Evolutionary conservation across 192 early-diverging fungal species (phyloP).

Genomic region (Pilaira anomala): DNA sequence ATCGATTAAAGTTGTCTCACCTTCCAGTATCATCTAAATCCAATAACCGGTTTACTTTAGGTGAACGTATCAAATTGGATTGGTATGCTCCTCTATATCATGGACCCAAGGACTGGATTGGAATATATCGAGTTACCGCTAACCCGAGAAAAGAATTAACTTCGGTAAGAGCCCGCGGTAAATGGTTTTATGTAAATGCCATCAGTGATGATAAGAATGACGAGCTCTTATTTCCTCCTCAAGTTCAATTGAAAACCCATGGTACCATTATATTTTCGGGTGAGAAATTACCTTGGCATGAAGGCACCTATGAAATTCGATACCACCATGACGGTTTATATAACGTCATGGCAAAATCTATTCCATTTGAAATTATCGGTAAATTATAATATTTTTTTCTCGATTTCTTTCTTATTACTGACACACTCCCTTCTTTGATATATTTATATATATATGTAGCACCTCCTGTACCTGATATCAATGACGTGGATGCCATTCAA

Average conservation of each 20-base stretch:
- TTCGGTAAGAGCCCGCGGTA: constrained; percentile 62
- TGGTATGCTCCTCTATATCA: constrained; percentile 73
- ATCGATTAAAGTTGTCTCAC: too few species aligned
- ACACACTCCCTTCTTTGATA: too few species aligned
- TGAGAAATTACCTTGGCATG: constrained; percentile 73
- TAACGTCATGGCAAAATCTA: constrained; percentile 68
- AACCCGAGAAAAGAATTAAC: constrained; percentile 76
- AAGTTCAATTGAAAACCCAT: not conserved
- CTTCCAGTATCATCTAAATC: too few species aligned
- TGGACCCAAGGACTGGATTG: constrained; percentile 83
- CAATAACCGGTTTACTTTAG: constrained; percentile 47
- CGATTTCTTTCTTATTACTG: constrained; percentile 7
- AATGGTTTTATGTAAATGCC: constrained; percentile 54
- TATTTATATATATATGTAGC: not conserved
- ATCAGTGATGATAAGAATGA: not conserved
- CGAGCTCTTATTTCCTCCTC: not conserved
- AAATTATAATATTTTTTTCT: constrained; percentile 21
- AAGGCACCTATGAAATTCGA: constrained; percentile 86
- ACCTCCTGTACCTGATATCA: constrained; percentile 18
- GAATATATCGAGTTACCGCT: constrained; percentile 75
- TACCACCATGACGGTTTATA: constrained; percentile 84
- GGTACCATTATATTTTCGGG: constrained; percentile 66
- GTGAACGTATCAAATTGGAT: constrained; percentile 69
- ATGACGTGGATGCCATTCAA: constrained; percentile 37
- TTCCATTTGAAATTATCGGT: constrained; percentile 77